phyloP scores from a whole-genome alignment of 2,329 filamentous ascomycete genomes.

The Ophiostoma ulmi region DNA sequence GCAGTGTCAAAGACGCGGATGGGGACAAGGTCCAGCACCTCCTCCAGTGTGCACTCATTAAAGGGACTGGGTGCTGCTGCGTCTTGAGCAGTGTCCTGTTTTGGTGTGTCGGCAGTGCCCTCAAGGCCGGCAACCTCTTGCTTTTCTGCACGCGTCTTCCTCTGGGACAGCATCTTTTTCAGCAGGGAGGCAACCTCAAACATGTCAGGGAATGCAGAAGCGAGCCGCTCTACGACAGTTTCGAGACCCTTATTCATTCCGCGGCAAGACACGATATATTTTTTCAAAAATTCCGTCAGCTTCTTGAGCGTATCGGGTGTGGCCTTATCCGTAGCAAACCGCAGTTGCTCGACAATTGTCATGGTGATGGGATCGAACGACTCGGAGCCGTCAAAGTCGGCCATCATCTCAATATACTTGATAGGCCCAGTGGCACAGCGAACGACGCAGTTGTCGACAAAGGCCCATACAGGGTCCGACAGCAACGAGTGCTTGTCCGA shows the following conservation, averaged over 20 bases:
- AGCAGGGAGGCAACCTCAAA: not conserved
- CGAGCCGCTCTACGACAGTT: not conserved
- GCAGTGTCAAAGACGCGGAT: slow-evolving; percentile 46
- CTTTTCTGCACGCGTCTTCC: not conserved
- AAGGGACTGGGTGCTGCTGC: slow-evolving; percentile 26
- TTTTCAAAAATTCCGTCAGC: slow-evolving; percentile 55
- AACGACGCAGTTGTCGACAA: slow-evolving; percentile 76
- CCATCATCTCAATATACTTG: slow-evolving; percentile 72
- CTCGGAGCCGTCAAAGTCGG: slow-evolving; percentile 41
- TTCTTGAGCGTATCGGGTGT: slow-evolving; percentile 38
- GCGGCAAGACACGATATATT: slow-evolving; percentile 49
- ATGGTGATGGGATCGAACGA: slow-evolving; percentile 61
- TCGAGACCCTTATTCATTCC: slow-evolving; percentile 40
- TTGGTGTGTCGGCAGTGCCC: not conserved
- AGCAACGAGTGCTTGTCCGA: slow-evolving; percentile 31
- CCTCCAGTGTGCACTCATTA: slow-evolving; percentile 44
- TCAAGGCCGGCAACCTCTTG: not conserved
- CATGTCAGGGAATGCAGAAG: not conserved
- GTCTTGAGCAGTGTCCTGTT: slow-evolving; percentile 19
- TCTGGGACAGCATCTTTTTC: not conserved
- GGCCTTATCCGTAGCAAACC: slow-evolving; percentile 55
- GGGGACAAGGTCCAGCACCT: slow-evolving; percentile 48
- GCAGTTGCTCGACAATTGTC: slow-evolving; percentile 71
- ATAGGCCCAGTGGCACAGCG: slow-evolving; percentile 71
- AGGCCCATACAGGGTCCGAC: slow-evolving; percentile 52